Evolutionary conservation across 73 alveolate genomes (phyloP).

Genomic region (Tetrahymena elliotti): DNA sequence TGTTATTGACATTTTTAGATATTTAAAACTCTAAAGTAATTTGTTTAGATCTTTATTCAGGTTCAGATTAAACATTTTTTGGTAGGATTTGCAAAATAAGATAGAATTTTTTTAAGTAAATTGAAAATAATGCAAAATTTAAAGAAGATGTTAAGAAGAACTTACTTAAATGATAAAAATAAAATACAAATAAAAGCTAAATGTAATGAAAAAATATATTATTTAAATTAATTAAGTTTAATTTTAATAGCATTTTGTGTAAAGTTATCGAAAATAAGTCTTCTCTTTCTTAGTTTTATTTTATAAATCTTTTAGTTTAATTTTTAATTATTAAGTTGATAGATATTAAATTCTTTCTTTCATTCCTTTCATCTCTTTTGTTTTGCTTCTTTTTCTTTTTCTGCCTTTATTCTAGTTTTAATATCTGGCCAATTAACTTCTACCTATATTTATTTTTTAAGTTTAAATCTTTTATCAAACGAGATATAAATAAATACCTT

Average conservation of each 20-base stretch:
- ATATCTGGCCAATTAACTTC: slow-evolving; percentile 84
- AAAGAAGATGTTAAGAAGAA: not conserved
- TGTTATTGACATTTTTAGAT: too few relatives aligned
- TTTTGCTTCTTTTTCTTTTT: slow-evolving; percentile 75
- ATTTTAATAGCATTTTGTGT: not conserved
- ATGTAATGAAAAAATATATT: not conserved
- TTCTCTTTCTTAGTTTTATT: not conserved
- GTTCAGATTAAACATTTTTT: too few relatives aligned
- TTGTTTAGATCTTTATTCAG: too few relatives aligned
- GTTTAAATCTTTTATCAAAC: not conserved
- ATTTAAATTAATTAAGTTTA: not conserved
- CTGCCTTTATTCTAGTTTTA: slow-evolving; percentile 82
- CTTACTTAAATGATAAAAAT: not conserved
- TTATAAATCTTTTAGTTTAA: not conserved
- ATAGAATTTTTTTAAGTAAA: too few relatives aligned
- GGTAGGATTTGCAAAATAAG: too few relatives aligned
- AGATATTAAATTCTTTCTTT: too few relatives aligned
- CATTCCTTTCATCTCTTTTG: not conserved
- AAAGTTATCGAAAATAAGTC: not conserved
- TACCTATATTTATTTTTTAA: not conserved
- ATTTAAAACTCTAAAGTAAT: too few relatives aligned
- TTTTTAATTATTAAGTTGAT: too few relatives aligned
- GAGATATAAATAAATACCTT: slow-evolving; percentile 26
- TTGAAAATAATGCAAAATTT: too few relatives aligned
- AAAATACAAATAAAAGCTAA: not conserved